Evolutionary conservation across 169 alveolate genomes (phyloP).

Genomic region (Babesia bovis): DNA sequence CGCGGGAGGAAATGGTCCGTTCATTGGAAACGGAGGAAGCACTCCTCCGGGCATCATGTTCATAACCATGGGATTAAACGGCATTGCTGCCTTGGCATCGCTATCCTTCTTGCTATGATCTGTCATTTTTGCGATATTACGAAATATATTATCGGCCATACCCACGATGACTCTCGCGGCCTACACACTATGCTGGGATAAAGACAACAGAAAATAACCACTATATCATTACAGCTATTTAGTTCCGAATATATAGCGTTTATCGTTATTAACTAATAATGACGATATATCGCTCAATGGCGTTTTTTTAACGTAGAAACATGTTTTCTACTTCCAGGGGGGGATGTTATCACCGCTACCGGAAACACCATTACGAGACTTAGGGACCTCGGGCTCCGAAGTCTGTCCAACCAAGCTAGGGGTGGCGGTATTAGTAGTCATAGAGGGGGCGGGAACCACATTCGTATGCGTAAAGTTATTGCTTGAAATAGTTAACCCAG

Average conservation of each 20-base stretch:
- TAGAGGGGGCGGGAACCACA: not conserved
- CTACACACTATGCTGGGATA: not conserved
- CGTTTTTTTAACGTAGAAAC: no score
- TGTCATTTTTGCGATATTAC: slow-evolving; percentile 1
- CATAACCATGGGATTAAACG: slow-evolving; percentile 26
- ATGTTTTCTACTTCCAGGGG: not conserved
- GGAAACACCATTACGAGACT: not conserved
- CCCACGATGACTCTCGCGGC: not conserved
- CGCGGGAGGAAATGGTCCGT: slow-evolving; percentile 10
- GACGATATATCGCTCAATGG: no score
- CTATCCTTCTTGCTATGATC: slow-evolving; percentile 14
- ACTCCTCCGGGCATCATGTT: slow-evolving; percentile 29
- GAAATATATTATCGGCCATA: no score
- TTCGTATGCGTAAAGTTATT: slow-evolving; percentile 19
- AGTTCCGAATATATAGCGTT: no score
- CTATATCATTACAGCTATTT: no score
- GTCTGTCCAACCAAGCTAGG: not conserved
- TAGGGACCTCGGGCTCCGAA: not conserved
- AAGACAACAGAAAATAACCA: no score
- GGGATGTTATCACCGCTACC: not conserved
- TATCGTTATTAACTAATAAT: no score
- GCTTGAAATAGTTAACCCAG: slow-evolving; percentile 37
- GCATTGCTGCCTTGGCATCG: slow-evolving; percentile 12
- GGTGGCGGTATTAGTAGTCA: not conserved
- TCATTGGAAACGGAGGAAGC: slow-evolving; percentile 19